phyloP scores from a whole-genome alignment of 805 yeast species.

The Cyberlindnera veronae region DNA sequence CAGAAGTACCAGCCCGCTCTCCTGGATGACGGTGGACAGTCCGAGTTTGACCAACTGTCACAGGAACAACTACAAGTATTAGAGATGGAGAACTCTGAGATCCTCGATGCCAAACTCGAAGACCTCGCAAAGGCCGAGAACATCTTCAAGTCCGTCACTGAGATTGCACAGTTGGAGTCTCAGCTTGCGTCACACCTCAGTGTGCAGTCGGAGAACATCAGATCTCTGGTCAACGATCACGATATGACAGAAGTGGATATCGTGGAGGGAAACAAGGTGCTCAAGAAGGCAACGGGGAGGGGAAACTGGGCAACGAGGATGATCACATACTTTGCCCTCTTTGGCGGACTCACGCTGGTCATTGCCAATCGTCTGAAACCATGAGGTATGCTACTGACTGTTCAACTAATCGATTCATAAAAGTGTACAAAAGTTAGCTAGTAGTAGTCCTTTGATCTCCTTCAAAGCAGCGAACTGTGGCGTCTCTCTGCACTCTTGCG shows the following conservation, averaged over 20 bases:
- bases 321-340: conserved; percentile 51
- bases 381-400: background rate
- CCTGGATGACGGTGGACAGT: conserved; percentile 4
- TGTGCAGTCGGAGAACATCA: conserved; percentile 68
- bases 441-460: too few relatives aligned
- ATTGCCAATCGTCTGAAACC: conserved; percentile 23
- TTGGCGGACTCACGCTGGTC: conserved; percentile 54
- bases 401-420: background rate
- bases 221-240: conserved; percentile 60
- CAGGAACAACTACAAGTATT: conserved; percentile 58
- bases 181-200: conserved; percentile 72
- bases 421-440: too few relatives aligned
- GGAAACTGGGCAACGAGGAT: conserved; percentile 59
- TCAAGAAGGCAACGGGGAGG: conserved; percentile 62
- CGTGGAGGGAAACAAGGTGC: conserved; percentile 63
- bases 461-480: conserved; percentile 24
- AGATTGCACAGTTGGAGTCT: conserved; percentile 69
- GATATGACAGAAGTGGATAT: conserved; percentile 64
- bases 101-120: conserved; percentile 51
- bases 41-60: conserved; percentile 21
- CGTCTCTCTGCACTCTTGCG: conserved; percentile 23
- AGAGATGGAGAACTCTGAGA: conserved; percentile 55
- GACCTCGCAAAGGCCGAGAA: conserved; percentile 58
- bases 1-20: conserved; percentile 9
- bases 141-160: conserved; percentile 61